These are phyloP conservation scores for Lichina pygmaea DNA, from an alignment of 495 filamentous ascomycete genomes.

Conservation along the genomic window DNA sequence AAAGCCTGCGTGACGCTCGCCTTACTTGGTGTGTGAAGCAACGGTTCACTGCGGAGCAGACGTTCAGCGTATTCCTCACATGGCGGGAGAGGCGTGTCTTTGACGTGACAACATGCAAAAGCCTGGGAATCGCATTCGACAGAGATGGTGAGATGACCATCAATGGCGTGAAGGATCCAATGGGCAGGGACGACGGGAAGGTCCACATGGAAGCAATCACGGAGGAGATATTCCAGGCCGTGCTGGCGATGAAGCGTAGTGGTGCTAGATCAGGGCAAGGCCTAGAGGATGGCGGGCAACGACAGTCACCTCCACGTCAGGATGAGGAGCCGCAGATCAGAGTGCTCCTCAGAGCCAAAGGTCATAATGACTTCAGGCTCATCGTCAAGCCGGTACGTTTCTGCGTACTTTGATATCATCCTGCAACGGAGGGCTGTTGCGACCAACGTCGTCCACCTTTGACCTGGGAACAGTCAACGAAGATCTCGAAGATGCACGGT, in stretches of 20 bases:
- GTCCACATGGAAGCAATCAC: conserved; percentile 55
- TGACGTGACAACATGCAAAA: conserved; percentile 42
- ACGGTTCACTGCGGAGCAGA: conserved; percentile 17
- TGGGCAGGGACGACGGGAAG: conserved; percentile 9
- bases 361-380: conserved; percentile 25
- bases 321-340: conserved; percentile 16
- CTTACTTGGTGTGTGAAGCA: conserved; percentile 40
- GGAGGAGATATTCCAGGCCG: conserved; percentile 16
- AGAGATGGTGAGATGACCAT: conserved; percentile 11
- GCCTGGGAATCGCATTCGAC: conserved; percentile 27
- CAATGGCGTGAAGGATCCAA: conserved; percentile 11
- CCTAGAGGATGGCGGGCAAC: background rate
- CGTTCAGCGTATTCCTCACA: conserved; percentile 37
- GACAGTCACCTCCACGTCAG: background rate
- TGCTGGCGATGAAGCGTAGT: conserved; percentile 4
- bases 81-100: conserved; percentile 53
- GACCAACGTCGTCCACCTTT: background rate
- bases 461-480: conserved; percentile 16
- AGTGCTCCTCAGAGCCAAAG: conserved; percentile 31
- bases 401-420: background rate
- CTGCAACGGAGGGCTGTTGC: background rate
- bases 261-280: background rate
- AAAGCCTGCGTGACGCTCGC: conserved; percentile 35
- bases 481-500: conserved; percentile 23
- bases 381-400: conserved; percentile 23